Evolutionary conservation across 1,139 yeast genomes (phyloP).

Genomic region (Magnusiomyces tetraspermus): DNA sequence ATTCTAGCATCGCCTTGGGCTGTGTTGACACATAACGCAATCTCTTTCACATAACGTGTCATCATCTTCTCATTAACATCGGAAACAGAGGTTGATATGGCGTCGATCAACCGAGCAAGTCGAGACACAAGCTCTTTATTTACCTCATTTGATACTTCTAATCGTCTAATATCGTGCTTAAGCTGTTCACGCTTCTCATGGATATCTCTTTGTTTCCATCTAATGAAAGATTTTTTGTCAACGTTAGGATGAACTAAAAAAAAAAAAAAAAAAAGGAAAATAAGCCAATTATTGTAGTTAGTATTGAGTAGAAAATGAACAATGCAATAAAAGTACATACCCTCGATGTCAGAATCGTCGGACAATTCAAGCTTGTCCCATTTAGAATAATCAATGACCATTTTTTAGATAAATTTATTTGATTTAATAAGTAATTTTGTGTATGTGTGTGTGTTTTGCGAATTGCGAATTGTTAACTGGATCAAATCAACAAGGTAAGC

Average conservation of each 20-base stretch:
- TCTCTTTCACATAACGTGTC: conserved; percentile 3
- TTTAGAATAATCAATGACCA: conserved; percentile 77
- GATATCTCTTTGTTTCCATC: conserved; percentile 95
- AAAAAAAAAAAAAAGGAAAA: conserved; percentile 1
- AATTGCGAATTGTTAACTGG: no score
- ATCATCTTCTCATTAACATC: background rate
- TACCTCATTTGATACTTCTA: conserved; percentile 68
- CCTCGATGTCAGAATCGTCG: conserved; percentile 89
- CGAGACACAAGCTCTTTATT: conserved; percentile 64
- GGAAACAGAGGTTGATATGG: conserved; percentile 17
- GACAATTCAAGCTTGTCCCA: conserved; percentile 96
- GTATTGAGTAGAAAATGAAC: background rate
- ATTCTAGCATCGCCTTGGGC: conserved; percentile 25
- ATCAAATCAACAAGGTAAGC: no score
- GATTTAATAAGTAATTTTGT: no score
- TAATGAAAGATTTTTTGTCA: conserved; percentile 82
- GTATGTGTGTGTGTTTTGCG: no score
- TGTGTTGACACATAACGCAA: conserved; percentile 13
- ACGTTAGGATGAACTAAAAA: conserved; percentile 87
- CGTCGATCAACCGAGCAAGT: conserved; percentile 51
- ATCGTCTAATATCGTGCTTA: conserved; percentile 62
- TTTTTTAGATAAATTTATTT: no score
- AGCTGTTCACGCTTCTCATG: conserved; percentile 85
- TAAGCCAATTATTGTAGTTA: background rate
- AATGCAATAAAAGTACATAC: conserved; percentile 16